phyloP scores from a whole-genome alignment of 352 stramenopile genomes.

The Pythium graminicola region DNA sequence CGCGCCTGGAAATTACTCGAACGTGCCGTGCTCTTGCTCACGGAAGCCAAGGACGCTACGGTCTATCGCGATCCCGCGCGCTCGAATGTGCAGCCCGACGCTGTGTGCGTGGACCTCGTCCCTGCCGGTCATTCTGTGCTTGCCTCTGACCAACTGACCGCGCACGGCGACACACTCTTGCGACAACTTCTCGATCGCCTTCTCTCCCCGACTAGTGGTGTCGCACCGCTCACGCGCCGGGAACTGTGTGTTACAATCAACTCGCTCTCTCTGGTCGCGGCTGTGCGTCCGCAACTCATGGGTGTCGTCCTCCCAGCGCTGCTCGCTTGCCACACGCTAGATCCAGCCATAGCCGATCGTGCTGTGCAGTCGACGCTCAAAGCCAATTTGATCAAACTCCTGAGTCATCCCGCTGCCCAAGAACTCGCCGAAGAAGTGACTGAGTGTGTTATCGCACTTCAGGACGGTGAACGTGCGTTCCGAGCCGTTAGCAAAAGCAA shows the following conservation, averaged over 20 bases:
- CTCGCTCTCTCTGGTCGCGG: conserved; percentile 54
- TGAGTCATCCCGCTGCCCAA: conserved; percentile 54
- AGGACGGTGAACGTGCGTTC: conserved; percentile 69
- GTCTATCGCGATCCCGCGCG: conserved; percentile 67
- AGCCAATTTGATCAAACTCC: conserved; percentile 63
- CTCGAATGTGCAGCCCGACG: conserved; percentile 70
- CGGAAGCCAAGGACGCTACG: conserved; percentile 40
- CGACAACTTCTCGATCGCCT: conserved; percentile 39
- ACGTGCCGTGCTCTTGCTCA: conserved; percentile 45
- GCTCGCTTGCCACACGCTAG: conserved; percentile 27
- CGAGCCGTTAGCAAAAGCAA: conserved; percentile 77
- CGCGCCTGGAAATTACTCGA: conserved; percentile 57
- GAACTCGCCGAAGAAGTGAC: conserved; percentile 65
- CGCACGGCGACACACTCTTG: conserved; percentile 34
- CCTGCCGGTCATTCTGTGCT: conserved; percentile 24
- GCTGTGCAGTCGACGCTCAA: conserved; percentile 54
- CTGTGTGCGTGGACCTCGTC: conserved; percentile 49
- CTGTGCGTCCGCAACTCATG: conserved; percentile 57
- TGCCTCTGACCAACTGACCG: conserved; percentile 29
- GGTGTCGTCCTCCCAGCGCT: conserved; percentile 44
- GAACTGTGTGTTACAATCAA: conserved; percentile 63
- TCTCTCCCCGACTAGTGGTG: conserved; percentile 5
- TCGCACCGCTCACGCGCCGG: conserved; percentile 28
- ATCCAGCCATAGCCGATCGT: conserved; percentile 27
- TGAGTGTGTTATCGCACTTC: conserved; percentile 57